phyloP scores from a whole-genome alignment of 345 rosid species.

The Sisymbrium altissimum region DNA sequence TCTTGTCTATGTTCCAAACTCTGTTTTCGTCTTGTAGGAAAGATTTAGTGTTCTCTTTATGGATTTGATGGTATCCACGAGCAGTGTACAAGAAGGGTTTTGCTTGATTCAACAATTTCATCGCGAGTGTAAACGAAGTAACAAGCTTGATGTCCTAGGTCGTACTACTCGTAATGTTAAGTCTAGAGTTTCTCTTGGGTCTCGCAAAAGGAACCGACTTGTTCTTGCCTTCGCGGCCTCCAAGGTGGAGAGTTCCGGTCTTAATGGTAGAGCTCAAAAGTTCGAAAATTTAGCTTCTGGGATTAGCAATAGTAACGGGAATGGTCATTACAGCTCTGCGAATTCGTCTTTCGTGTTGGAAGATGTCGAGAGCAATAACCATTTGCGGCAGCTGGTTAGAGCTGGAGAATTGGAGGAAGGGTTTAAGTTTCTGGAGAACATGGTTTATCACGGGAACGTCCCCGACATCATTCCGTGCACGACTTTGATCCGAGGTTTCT shows the following conservation, averaged over 20 bases:
- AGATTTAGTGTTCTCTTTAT: conserved; percentile 28
- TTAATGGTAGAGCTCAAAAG: conserved; percentile 43
- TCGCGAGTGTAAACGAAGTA: conserved; percentile 33
- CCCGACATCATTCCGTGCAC: conserved; percentile 76
- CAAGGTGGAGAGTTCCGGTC: conserved; percentile 41
- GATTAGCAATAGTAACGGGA: conserved; percentile 30
- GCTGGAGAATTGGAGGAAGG: conserved; percentile 64
- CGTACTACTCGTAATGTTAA: conserved; percentile 22
- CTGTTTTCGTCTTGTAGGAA: background rate
- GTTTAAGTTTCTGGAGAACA: conserved; percentile 65
- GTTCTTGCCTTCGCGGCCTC: conserved; percentile 44
- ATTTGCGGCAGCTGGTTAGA: conserved; percentile 56
- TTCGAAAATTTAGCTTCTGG: conserved; percentile 37
- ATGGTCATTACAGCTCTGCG: conserved; percentile 37
- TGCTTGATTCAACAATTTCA: conserved; percentile 45
- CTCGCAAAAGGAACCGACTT: conserved; percentile 36
- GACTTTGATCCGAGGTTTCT: conserved; percentile 73
- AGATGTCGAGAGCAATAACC: conserved; percentile 61
- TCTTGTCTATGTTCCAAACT: background rate
- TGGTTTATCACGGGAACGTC: conserved; percentile 69
- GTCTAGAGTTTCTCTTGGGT: conserved; percentile 26
- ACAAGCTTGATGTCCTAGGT: conserved; percentile 29
- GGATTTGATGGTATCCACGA: conserved; percentile 51
- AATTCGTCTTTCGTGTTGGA: conserved; percentile 41
- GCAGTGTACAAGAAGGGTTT: conserved; percentile 57